A percentile compares a stretch with the other conserved stretches of the same genome.
phyloP scores from a whole-genome alignment of 2,329 filamentous ascomycete species.

The Phialophora verrucosa region DNA sequence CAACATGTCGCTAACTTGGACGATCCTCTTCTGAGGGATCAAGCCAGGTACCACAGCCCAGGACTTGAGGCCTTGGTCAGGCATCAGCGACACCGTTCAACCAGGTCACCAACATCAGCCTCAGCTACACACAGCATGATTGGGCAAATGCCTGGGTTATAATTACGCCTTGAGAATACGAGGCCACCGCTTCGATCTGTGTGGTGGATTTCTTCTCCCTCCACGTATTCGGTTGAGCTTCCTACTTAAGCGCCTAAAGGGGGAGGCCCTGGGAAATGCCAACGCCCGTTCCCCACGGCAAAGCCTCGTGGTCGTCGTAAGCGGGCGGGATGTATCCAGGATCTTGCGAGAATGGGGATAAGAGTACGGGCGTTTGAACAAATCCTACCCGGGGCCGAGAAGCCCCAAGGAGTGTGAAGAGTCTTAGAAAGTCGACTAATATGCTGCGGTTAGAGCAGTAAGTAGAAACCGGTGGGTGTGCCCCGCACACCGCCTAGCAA shows the following conservation, averaged over 20 bases:
- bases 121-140: background rate
- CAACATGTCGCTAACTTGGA: background rate
- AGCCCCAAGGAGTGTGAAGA: background rate
- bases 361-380: slow-evolving; percentile 4
- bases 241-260: background rate
- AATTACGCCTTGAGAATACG: slow-evolving; percentile 5
- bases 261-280: background rate
- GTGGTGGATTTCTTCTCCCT: background rate
- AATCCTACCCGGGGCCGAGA: background rate
- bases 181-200: background rate
- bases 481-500: slow-evolving; percentile 5
- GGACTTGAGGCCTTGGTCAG: slow-evolving; percentile 4
- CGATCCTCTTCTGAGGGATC: background rate
- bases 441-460: background rate
- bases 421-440: background rate
- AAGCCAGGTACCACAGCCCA: background rate
- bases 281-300: slow-evolving; percentile 17
- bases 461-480: background rate
- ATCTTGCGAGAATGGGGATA: slow-evolving; percentile 16
- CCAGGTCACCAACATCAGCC: background rate
- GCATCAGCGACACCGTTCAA: slow-evolving; percentile 14
- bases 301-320: slow-evolving; percentile 24
- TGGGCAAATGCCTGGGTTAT: background rate
- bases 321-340: background rate
- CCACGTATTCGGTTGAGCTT: slow-evolving; percentile 21